Conservation (phyloP, 257 asterid genomes). For the Mitragyna speciosa region DNA sequence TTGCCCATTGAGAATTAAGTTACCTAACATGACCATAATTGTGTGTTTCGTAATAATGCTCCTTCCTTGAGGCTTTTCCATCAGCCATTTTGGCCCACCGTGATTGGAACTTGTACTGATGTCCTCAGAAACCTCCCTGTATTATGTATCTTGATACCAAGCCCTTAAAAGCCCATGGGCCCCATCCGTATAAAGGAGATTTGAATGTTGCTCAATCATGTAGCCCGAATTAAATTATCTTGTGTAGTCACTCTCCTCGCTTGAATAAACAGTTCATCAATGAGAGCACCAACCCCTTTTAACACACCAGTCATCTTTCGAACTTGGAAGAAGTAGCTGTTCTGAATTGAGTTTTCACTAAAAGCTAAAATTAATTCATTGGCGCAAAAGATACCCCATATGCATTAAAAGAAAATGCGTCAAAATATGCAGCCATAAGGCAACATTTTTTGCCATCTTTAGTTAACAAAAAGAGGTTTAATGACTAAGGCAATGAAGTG, state of each 20-base stretch:
- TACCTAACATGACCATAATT: neutral
- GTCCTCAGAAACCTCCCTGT: neutral
- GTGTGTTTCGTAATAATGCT: neutral
- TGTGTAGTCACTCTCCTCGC: neutral
- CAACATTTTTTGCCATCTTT: neutral
- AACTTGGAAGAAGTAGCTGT: neutral
- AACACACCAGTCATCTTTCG: neutral
- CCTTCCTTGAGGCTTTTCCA: neutral
- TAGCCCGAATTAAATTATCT: neutral
- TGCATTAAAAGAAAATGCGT: neutral
- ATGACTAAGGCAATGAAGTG: neutral
- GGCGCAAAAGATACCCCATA: neutral
- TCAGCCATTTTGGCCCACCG: slow-evolving; percentile 7
- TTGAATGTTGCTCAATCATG: slow-evolving; percentile 4
- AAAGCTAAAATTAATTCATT: neutral
- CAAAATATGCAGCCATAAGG: neutral
- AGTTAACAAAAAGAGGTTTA: neutral
- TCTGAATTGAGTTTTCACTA: neutral
- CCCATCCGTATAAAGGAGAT: neutral
- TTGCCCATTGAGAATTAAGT: neutral
- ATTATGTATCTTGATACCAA: neutral
- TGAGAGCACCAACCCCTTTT: neutral
- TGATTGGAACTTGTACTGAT: neutral
- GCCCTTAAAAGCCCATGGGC: slow-evolving; percentile 4
- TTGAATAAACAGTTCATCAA: neutral